Evolutionary conservation across 257 asterid species (phyloP), one percentile per base, ranked within the genome.

Genomic region (Buddleja alternifolia): DNA sequence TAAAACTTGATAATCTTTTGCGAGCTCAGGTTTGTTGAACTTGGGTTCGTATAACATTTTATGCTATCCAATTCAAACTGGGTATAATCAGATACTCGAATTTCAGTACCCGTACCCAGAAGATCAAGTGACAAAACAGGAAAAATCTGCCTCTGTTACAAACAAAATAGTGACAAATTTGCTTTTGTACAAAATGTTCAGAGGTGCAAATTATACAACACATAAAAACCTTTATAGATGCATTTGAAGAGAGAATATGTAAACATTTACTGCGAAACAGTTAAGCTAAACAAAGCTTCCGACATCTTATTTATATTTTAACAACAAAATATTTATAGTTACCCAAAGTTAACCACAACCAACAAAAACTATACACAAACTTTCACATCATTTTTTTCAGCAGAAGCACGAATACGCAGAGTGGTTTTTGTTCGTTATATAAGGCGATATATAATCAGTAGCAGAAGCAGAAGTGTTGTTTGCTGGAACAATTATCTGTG

Each of bases 361-460:
- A 54, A 46, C 73, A 17, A 40, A 16, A 61, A 7, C 8, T 14
- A 32, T 25, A 34, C 56, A 54, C 25, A 54, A 16, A 17, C 16
- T 51, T 51, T 20, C 51, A 55, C 2, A 40, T 21, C 1, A 10
- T 20, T 15, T 20, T 7, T 47, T 37, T 73, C 63, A 82, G 42
- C 95, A 87, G 56, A 85, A 83, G 63, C 95, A 85, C 1, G 92
- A 72, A 66, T 81, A 83, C 0, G 85, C 90, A 67, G 73, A 65
- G 39, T 81, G 92, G 45, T 45, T 85, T 61, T 71, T 83, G 53
- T 74, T 69, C 5, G 81, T 61, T 45, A 88, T 75, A 41, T 62
- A 75, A 1, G 82, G 75, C 3, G 89, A 76, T 15, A 78, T 40
- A 68, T 77, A 65, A 16, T 78, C 70, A 0, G 6, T 15, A 10